A percentile compares a stretch with the other conserved stretches of the same genome.
Conservation (phyloP, 2,329 filamentous ascomycete genomes). For the Pseudocercospora pini-densiflorae region DNA sequence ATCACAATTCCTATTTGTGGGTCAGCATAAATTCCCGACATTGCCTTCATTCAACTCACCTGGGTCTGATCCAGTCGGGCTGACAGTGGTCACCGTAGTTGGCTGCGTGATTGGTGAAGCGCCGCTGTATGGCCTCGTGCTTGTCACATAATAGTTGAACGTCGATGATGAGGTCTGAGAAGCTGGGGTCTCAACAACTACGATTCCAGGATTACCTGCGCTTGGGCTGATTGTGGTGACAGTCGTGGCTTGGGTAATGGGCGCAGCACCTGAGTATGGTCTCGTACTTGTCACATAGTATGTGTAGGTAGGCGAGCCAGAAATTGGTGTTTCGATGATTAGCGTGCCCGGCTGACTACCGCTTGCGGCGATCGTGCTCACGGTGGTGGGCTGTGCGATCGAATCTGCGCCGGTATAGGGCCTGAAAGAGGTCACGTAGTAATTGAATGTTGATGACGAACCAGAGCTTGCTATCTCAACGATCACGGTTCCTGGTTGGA, state of each 20-base stretch:
- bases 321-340: not conserved
- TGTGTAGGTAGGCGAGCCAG: not conserved
- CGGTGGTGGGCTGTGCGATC: slow-evolving; percentile 7
- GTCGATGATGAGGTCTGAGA: not conserved
- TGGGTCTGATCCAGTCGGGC: not conserved
- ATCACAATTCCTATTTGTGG: not conserved
- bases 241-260: slow-evolving; percentile 9
- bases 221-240: slow-evolving; percentile 6
- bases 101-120: slow-evolving; percentile 4
- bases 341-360: slow-evolving; percentile 1
- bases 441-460: not conserved
- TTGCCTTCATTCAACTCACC: not conserved
- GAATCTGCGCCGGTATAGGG: slow-evolving; percentile 4
- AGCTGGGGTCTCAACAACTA: slow-evolving; percentile 1
- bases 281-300: slow-evolving; percentile 9
- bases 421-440: slow-evolving; percentile 6
- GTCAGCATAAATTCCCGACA: not conserved
- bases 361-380: slow-evolving; percentile 8
- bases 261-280: slow-evolving; percentile 10
- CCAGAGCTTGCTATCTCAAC: not conserved
- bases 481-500: slow-evolving; percentile 8
- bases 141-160: slow-evolving; percentile 11
- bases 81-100: slow-evolving; percentile 10
- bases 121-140: not conserved
- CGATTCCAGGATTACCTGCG: not conserved